phyloP scores from a whole-genome alignment of 2,329 filamentous ascomycete species.

The Arachnomyces sp. region DNA sequence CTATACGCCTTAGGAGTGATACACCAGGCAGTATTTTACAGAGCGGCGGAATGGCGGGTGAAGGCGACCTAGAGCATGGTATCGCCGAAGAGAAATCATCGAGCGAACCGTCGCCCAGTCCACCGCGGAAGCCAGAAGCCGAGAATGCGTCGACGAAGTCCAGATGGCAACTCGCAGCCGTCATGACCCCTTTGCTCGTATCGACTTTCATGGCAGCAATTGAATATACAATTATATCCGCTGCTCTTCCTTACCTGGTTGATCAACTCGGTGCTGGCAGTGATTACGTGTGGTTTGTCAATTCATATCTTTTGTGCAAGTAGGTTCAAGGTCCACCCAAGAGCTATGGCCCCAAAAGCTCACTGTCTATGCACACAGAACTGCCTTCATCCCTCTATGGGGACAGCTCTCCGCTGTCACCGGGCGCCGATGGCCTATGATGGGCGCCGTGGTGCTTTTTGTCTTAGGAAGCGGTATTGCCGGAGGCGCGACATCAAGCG shows the following conservation, averaged over 20 bases:
- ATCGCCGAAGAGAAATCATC: too few species aligned
- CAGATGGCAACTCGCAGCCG: too few species aligned
- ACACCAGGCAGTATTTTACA: too few species aligned
- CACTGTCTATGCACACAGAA: conserved; percentile 1
- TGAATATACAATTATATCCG: conserved; percentile 4
- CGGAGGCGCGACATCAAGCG: conserved; percentile 38
- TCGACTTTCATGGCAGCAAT: too few species aligned
- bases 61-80: too few species aligned
- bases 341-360: not conserved
- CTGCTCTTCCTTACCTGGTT: conserved; percentile 6
- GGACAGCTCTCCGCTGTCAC: conserved; percentile 8
- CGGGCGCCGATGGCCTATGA: conserved; percentile 36
- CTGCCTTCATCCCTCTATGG: conserved; percentile 6
- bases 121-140: too few species aligned
- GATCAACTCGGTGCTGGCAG: conserved; percentile 1
- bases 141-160: too few species aligned
- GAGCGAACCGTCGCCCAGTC: too few species aligned
- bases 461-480: conserved; percentile 46
- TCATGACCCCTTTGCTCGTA: too few species aligned
- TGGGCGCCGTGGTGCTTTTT: conserved; percentile 40
- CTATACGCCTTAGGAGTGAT: too few species aligned
- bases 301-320: conserved; percentile 6
- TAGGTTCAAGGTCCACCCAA: not conserved
- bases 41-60: too few species aligned
- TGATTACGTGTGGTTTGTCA: conserved; percentile 5